These are phyloP conservation scores for Schoenoplectus triqueter DNA, from an alignment of 202 grass and related monocot genomes.

Conservation along the genomic window DNA sequence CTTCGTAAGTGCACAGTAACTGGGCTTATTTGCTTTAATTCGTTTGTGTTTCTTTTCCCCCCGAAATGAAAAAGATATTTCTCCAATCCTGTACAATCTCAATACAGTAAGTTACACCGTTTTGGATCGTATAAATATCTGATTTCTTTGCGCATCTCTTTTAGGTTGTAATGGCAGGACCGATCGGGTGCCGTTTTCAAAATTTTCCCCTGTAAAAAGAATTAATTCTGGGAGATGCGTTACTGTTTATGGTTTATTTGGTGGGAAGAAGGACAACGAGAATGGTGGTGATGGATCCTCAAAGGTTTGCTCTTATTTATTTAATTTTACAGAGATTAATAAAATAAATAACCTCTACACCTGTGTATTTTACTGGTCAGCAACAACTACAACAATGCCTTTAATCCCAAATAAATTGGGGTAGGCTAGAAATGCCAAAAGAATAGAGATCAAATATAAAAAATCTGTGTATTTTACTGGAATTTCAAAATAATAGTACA, in stretches of 20 bases:
- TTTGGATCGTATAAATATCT: background rate
- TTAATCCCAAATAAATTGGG: too few species aligned
- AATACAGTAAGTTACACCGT: background rate
- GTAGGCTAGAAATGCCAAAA: too few species aligned
- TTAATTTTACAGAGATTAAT: conserved; percentile 24
- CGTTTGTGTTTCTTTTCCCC: background rate
- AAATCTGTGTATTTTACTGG: too few species aligned
- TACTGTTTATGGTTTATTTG: conserved; percentile 83
- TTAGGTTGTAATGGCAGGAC: conserved; percentile 59
- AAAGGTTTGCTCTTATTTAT: background rate
- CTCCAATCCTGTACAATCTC: background rate
- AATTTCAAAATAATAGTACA: conserved; percentile 17
- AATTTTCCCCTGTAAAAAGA: conserved; percentile 54
- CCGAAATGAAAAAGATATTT: background rate
- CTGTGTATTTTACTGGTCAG: background rate
- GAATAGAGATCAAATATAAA: too few species aligned
- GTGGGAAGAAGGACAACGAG: conserved; percentile 93
- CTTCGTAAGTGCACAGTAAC: conserved; percentile 21
- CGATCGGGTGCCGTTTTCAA: conserved; percentile 51
- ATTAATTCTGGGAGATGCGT: conserved; percentile 46
- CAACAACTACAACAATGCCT: too few species aligned
- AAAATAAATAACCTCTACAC: conserved; percentile 21
- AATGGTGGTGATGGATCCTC: conserved; percentile 12
- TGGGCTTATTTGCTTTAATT: conserved; percentile 14
- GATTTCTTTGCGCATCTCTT: conserved; percentile 28